Evolutionary conservation across 2,329 filamentous ascomycete genomes (phyloP), one percentile per base, ranked within the genome.

Genomic region (Aspergillus oerlinghausenensis): DNA sequence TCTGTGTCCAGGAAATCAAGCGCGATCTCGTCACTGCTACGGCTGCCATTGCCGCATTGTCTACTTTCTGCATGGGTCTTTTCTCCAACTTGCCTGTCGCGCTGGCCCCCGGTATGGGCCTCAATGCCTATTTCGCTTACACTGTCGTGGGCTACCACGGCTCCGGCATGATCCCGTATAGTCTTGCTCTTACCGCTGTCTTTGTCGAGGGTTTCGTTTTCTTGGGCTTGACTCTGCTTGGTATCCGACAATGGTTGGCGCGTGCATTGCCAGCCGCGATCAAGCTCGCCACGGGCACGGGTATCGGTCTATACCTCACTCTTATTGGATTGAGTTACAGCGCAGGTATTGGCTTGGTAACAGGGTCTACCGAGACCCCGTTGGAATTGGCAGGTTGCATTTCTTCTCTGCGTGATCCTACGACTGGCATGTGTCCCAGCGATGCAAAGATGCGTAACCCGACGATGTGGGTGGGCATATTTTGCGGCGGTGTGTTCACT

Each of bases 171-270:
- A 86, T 95, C 8, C 85, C 89, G 1, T 96, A 90, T 69, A 73
- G 82, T 53, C 81, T 92, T 45, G 91, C 91, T 35, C 77, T 95
- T 40, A 94, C 90, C 3, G 90, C 91, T 54, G 91, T 94, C 63
- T 95, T 96, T 70, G 87, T 94, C 14, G 91, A 96, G 73, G 91
- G 91, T 40, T 89, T 89, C 72, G 86, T 95, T 60, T 96, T 96
- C 75, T 84, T 95, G 51, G 88, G 78, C 3, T 81, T 96, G 43
- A 91, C 91, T 1, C 71, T 95, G 38, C 80, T 92, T 52, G 91
- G 91, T 40, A 82, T 96, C 77, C 87, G 91, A 14, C 91, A 95
- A 71, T 95, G 90, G 90, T 84, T 96, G 26, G 91, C 91, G 19
- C 85, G 90, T 63, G 87, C 88, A 47, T 91, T 95, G 60, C 91